phyloP scores from a whole-genome alignment of 2,329 filamentous ascomycete genomes.

The Aspergillus sp. region DNA sequence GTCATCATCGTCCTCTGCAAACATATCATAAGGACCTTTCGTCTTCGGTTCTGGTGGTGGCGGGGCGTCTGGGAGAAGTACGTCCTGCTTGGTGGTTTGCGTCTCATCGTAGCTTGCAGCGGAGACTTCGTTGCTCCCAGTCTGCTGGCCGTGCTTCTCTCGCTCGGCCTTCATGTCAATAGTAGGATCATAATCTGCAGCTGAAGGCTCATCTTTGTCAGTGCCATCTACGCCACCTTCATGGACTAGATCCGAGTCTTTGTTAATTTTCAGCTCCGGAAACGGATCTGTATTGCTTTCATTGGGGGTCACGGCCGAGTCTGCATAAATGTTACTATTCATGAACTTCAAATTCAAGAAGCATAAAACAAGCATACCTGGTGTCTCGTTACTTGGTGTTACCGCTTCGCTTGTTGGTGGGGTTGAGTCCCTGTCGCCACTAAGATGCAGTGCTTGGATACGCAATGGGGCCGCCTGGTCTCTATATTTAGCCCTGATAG shows the following conservation, averaged over 20 bases:
- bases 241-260: conserved; percentile 69
- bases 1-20: conserved; percentile 67
- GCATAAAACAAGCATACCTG: conserved; percentile 34
- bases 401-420: conserved; percentile 51
- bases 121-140: conserved; percentile 56
- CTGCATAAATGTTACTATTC: conserved; percentile 1
- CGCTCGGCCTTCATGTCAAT: conserved; percentile 85
- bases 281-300: conserved; percentile 55
- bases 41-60: conserved; percentile 43
- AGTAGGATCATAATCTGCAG: conserved; percentile 88
- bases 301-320: conserved; percentile 47
- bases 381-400: conserved; percentile 33
- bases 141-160: conserved; percentile 65
- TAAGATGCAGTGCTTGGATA: conserved; percentile 69
- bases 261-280: conserved; percentile 61
- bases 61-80: conserved; percentile 45
- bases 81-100: conserved; percentile 53
- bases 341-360: background rate
- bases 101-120: conserved; percentile 61
- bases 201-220: conserved; percentile 76
- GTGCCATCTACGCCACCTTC: conserved; percentile 37
- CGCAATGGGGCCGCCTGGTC: conserved; percentile 69
- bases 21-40: conserved; percentile 63
- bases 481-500: conserved; percentile 79
- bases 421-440: conserved; percentile 57